Base-by-base conservation (phyloP, 176 grass and related monocot species). In the Musa beccarii region DNA sequence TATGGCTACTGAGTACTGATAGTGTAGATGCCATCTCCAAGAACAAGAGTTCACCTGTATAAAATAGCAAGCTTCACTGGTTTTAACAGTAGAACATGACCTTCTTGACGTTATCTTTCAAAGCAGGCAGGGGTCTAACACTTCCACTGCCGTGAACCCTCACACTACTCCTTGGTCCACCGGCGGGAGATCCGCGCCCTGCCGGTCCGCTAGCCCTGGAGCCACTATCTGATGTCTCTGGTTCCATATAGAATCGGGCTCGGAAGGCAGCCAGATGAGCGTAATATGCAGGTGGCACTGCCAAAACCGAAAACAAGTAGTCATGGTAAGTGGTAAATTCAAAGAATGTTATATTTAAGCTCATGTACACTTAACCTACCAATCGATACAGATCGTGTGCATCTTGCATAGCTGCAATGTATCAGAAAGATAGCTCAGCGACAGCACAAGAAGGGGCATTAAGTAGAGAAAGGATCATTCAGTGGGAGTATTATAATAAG, bases 31-130 rank as follows among this genome's bases (percentile, higher is more conserved):
- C 29, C 29, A 43, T 43, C 3, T 43, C 34, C 34, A 43, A 43
- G 34, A 43, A 29, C 29, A 29, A 43, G 34, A 43, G 34, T 43
- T 59, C 12, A 17, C 11, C 11, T 16, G 54, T 17, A 2, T 59
- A 59, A 59, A 59, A 59, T 59, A 59, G 16, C 54, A 59, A 59
- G 17, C 9, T 13, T 13, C 10, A 59, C 11, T 7, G 26, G 16
- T 11, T 72, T 74, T 20, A 74, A 23, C 72, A 74, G 15, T 74
- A 56, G 15, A 74, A 74, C 72, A 74, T 74, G 0, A 74, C 72
- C 10, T 34, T n/a, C 53, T 74, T 74, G 0, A 74, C 51, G 22
- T 34, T 54, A 26, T 56, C 72, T 26, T 74, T 74, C 1, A 74
- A 3, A 5, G 13, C 10, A 0, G 72, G 72, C 15, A 34, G 12